Evolutionary conservation across 2,329 filamentous ascomycete species (phyloP), one percentile per base, ranked within the genome.

Genomic region (Aspergillus hortae): DNA sequence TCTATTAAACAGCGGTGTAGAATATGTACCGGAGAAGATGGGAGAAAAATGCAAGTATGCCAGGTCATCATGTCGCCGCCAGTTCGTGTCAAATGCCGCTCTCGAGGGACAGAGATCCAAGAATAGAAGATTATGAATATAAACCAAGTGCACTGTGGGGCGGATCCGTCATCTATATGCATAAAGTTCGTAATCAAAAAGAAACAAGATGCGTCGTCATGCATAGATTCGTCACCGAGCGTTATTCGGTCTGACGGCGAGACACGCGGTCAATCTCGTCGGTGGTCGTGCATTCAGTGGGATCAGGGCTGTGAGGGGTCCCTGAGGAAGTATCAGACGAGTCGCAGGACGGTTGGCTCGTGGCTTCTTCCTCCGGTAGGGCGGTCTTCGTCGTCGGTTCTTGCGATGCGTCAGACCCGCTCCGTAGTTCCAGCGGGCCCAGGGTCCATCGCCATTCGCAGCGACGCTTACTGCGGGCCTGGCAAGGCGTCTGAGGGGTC

Each of bases 401-500:
- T 4, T 51, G 30, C 27, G 53, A n/a, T 12, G 49, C 40, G n/a
- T 52, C 47, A 21, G 25, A 52, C 10, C 54, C 56, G 7, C 55
- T 47, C 12, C 30, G 48, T 21, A 48, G 49, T 14, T 67, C 60
- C 25, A 79, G 55, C 10, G 79, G 74, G 1, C 76, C 79, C 10
- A 84, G 65, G 1, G 81, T 84, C 81, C 81, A 84, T 44, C 74
- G 70, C 81, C 81, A 84, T 58, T 81, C 75, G 17, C 80, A 66
- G 23, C 75, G 75, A 36, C 78, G 73, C 62, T 83, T 83, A 54
- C 71, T 72, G 21, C 79, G 77, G 14, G 77, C 74, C 17, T 79
- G 77, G 14, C 79, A 73, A 4, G 80, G 80, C 3, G 80, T 83
- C 46, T 77, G 73, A 0, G 79, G 79, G 2, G 74, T 76, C 42